phyloP scores from a whole-genome alignment of 2,329 filamentous ascomycete genomes.

The Arthroderma uncinatum region DNA sequence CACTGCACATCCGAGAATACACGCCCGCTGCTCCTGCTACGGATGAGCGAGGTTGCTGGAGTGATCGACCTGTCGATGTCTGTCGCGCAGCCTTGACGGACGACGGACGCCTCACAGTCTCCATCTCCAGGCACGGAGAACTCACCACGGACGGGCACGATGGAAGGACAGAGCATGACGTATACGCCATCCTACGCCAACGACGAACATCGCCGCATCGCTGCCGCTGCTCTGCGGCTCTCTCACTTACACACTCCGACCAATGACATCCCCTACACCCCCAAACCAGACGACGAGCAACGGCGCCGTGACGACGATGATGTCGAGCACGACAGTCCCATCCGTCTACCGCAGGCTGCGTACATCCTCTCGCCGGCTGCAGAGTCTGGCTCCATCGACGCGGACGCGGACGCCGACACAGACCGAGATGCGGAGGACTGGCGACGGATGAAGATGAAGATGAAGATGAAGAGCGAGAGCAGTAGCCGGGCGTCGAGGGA shows the following conservation, averaged over 20 bases:
- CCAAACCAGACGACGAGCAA: too few relatives aligned
- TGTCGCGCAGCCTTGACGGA: too few relatives aligned
- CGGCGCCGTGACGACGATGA: neutral
- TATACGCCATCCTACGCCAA: conserved; percentile 3
- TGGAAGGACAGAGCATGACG: neutral
- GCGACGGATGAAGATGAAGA: neutral
- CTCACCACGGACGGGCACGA: neutral
- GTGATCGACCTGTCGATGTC: too few relatives aligned
- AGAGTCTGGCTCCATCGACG: conserved; percentile 8
- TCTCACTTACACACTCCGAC: neutral
- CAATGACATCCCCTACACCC: neutral
- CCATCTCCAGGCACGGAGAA: too few relatives aligned
- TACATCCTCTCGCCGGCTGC: conserved; percentile 7
- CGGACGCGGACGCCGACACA: neutral
- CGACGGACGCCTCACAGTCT: too few relatives aligned
- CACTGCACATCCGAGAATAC: too few relatives aligned
- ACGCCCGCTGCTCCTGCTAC: too few relatives aligned
- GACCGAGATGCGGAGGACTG: neutral
- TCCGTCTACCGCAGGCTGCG: conserved; percentile 6
- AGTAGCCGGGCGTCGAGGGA: neutral
- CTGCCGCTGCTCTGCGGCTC: conserved; percentile 5
- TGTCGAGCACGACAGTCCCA: neutral
- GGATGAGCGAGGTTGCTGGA: too few relatives aligned
- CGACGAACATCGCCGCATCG: conserved; percentile 4
- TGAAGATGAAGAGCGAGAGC: neutral